Evolutionary conservation across 805 yeast species (phyloP).

Genomic region (Millerago galiae): DNA sequence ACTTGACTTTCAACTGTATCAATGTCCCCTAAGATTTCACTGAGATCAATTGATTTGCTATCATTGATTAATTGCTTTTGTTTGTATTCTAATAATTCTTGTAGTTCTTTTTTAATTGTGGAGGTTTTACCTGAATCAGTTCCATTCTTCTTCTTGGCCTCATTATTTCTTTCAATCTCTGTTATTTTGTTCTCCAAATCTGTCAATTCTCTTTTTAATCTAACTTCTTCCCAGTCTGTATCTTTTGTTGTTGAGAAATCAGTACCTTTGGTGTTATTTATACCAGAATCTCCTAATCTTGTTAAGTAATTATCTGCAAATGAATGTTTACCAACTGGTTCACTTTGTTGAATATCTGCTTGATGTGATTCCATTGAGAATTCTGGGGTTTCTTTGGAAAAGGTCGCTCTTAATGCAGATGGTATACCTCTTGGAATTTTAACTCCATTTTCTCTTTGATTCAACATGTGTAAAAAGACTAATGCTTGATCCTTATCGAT

Average conservation of each 20-base stretch:
- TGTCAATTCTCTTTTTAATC: conserved; percentile 70
- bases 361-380: conserved; percentile 57
- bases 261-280: conserved; percentile 43
- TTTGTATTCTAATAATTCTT: conserved; percentile 76
- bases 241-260: conserved; percentile 64
- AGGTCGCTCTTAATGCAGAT: conserved; percentile 82
- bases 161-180: conserved; percentile 46
- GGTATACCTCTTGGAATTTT: conserved; percentile 95
- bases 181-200: conserved; percentile 63
- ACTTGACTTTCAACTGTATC: conserved; percentile 75
- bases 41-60: conserved; percentile 30
- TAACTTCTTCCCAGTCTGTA: conserved; percentile 91
- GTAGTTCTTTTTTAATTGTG: conserved; percentile 57
- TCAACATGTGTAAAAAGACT: conserved; percentile 83
- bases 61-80: conserved; percentile 46
- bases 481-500: conserved; percentile 91
- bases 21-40: conserved; percentile 54
- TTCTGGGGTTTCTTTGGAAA: conserved; percentile 76
- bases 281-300: conserved; percentile 45
- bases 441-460: conserved; percentile 80
- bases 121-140: conserved; percentile 20
- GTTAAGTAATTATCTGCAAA: conserved; percentile 52
- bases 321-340: conserved; percentile 23
- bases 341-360: conserved; percentile 26
- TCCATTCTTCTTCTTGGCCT: conserved; percentile 29